These are phyloP conservation scores for Xylaria sp. DNA, from an alignment of 2,329 filamentous ascomycete species.

Conservation along the genomic window DNA sequence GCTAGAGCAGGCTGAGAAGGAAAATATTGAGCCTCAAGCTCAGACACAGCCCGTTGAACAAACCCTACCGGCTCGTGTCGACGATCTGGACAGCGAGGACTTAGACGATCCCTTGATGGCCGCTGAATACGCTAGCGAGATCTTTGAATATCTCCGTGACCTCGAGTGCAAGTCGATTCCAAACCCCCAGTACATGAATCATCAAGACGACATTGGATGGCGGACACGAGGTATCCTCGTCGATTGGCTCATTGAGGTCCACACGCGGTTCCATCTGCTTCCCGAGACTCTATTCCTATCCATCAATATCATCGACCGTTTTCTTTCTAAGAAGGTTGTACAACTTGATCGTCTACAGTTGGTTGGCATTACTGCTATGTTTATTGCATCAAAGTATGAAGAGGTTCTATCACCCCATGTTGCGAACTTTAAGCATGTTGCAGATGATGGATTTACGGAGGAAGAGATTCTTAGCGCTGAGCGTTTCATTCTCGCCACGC, in stretches of 20 bases:
- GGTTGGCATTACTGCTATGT: slow-evolving; percentile 98
- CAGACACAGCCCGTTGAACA: slow-evolving; percentile 43
- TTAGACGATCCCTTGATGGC: slow-evolving; percentile 96
- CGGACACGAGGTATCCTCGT: slow-evolving; percentile 97
- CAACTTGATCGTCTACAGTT: slow-evolving; percentile 96
- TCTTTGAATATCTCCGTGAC: slow-evolving; percentile 94
- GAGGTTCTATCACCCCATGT: slow-evolving; percentile 97
- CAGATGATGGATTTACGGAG: slow-evolving; percentile 95
- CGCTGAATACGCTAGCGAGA: slow-evolving; percentile 95
- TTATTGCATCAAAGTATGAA: slow-evolving; percentile 99
- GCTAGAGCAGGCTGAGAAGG: slow-evolving; percentile 49
- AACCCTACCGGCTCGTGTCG: slow-evolving; percentile 56
- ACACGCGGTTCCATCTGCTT: slow-evolving; percentile 94
- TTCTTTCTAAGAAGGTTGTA: slow-evolving; percentile 94
- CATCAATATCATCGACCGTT: slow-evolving; percentile 98
- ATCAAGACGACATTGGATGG: slow-evolving; percentile 96
- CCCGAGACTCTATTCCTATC: slow-evolving; percentile 97
- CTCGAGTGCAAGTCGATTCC: slow-evolving; percentile 83
- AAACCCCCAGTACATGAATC: slow-evolving; percentile 94
- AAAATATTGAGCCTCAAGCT: slow-evolving; percentile 43
- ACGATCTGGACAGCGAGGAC: slow-evolving; percentile 86
- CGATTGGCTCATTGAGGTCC: slow-evolving; percentile 98
- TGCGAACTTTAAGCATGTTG: slow-evolving; percentile 95
- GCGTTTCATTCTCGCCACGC: slow-evolving; percentile 87
- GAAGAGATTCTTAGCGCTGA: slow-evolving; percentile 97